These are phyloP conservation scores for Silene vulgaris DNA, from an alignment of 179 eudicot genomes.

Conservation along the genomic window DNA sequence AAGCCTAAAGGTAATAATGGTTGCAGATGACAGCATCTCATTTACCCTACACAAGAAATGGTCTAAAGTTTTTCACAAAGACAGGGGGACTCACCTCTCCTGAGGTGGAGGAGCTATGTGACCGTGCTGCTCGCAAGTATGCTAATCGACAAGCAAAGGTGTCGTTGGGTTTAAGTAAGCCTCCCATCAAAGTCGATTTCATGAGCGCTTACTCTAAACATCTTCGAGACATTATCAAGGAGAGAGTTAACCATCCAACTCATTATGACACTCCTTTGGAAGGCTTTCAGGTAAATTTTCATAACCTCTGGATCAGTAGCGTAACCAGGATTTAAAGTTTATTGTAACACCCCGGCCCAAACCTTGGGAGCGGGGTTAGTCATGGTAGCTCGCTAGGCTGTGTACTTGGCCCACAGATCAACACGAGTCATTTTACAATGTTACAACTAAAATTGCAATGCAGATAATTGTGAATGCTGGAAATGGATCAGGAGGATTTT, in stretches of 20 bases:
- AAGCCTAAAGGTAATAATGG: not conserved
- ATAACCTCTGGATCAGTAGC: no score
- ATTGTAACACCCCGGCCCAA: no score
- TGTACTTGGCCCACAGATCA: no score
- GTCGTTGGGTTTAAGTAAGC: constrained; percentile 35
- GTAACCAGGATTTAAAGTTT: no score
- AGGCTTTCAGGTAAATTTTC: constrained; percentile 64
- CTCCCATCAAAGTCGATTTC: constrained; percentile 56
- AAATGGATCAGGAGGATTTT: constrained; percentile 94
- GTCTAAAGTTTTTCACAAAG: constrained; percentile 78
- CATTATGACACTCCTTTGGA: constrained; percentile 70
- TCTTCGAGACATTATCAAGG: constrained; percentile 72
- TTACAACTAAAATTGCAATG: constrained; percentile 3
- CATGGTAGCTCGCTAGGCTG: no score
- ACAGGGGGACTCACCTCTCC: constrained; percentile 72
- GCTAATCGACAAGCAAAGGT: constrained; percentile 63
- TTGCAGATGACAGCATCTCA: constrained; percentile 92
- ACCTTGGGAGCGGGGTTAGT: no score
- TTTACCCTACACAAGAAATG: constrained; percentile 87
- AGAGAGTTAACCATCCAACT: constrained; percentile 71
- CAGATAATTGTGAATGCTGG: constrained; percentile 93
- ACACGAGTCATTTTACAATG: no score
- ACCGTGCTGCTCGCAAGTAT: constrained; percentile 65
- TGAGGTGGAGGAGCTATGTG: constrained; percentile 78
- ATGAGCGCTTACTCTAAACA: constrained; percentile 70